Conservation (phyloP, 2,329 filamentous ascomycete species). For the Nemania abortiva region DNA sequence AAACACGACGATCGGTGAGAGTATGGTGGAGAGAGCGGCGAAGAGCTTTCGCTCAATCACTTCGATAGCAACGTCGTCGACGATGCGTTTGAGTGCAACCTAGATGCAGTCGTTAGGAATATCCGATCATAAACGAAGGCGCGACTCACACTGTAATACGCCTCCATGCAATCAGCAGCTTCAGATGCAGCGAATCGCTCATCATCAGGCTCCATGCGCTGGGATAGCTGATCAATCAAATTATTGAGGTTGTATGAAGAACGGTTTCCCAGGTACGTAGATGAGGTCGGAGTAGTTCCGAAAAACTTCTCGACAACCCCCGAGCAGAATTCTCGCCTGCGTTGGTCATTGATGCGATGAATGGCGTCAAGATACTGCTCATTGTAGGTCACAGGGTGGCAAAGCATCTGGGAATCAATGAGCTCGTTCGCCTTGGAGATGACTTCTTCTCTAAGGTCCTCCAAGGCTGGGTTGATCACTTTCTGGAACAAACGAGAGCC, state of each 20-base stretch:
- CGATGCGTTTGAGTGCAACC: conserved; percentile 59
- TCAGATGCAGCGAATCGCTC: conserved; percentile 49
- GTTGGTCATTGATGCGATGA: conserved; percentile 15
- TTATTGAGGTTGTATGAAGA: not conserved
- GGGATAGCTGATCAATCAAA: conserved; percentile 31
- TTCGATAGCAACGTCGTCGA: conserved; percentile 58
- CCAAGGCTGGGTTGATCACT: conserved; percentile 57
- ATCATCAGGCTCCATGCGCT: conserved; percentile 44
- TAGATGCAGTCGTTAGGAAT: conserved; percentile 36
- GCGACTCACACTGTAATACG: conserved; percentile 53
- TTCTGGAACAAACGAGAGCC: conserved; percentile 52
- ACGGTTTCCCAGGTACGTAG: not conserved
- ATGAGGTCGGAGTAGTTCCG: conserved; percentile 10
- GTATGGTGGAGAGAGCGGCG: conserved; percentile 52
- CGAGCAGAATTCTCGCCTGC: conserved; percentile 28
- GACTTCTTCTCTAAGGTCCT: conserved; percentile 51
- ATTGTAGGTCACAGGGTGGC: conserved; percentile 67
- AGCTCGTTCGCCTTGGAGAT: conserved; percentile 59
- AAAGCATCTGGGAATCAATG: conserved; percentile 57
- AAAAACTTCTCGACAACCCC: conserved; percentile 46
- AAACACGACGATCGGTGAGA: conserved; percentile 51
- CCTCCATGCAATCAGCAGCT: conserved; percentile 52
- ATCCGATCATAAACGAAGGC: not conserved
- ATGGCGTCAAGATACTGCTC: conserved; percentile 54
- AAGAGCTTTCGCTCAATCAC: conserved; percentile 58